Base-by-base conservation (phyloP, 371 early-diverging fungal genomes). In the Apophysomyces variabilis region DNA sequence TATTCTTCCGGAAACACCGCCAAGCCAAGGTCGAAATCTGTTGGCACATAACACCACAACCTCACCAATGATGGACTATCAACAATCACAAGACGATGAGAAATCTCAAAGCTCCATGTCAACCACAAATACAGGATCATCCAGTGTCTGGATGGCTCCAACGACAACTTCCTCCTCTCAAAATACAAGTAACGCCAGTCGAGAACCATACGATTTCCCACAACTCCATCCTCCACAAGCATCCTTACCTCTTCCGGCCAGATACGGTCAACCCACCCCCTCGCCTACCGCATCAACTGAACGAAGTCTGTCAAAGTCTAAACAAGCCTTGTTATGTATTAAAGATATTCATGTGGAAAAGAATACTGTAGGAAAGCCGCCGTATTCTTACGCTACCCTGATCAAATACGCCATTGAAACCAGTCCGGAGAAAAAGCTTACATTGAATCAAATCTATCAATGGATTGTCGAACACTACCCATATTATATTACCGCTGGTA, bases 351-450 rank as follows among this genome's bases (percentile, higher is more conserved):
- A 65, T 62, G 73, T 73, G 62, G 75, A 65, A 66, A 76, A 69
- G 61, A 76, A 66, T 64, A 80, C 62, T 41, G 69, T 50, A 36
- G 75, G 75, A 26, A 91, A 91, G 63, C 96, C 97, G 4, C 89
- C 95, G 4, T 88, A 89, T 66, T 92, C 95, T 6, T 97, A 97
- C 67, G 93, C 96, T n/a, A 88, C 89, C 12, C 78, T 97, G 8
- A 96, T 97, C 43, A 88, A 92, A 7, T 88, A 92, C 56, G 97
- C 97, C 39, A 93, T 97, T 65, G 79, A 88, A 50, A 83, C 85
- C 57, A 87, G 85, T 41, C 87, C 88, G 4, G 78, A 87, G n/a
- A 80, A 85, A 45, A 85, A 87, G 67, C 77, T 95, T 77, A 94
- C 96, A 36, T 79, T 97, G 57, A 89, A 83, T 67, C 95, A 93